Conservation (phyloP, 306 rosid species). For the Rosa lucieae region DNA sequence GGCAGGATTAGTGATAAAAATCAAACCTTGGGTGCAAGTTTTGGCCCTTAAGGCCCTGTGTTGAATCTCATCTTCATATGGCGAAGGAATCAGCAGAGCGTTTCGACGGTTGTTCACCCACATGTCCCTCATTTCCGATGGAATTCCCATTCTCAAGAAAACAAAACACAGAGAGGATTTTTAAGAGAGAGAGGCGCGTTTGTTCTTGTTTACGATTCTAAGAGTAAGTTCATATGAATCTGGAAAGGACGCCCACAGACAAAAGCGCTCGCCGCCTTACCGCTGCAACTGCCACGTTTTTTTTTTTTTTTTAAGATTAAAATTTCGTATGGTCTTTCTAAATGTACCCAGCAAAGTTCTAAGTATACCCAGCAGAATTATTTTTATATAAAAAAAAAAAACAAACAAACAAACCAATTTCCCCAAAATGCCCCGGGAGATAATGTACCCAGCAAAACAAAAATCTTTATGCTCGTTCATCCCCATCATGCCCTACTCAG, state of each 20-base stretch:
- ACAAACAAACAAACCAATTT: too few species aligned
- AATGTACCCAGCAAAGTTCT: too few species aligned
- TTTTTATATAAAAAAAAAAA: too few species aligned
- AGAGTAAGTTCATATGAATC: not conserved
- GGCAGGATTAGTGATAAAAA: not conserved
- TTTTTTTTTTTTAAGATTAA: not conserved
- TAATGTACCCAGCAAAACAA: too few species aligned
- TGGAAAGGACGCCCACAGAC: not conserved
- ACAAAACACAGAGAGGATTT: too few species aligned
- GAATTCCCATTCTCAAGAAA: constrained; percentile 51
- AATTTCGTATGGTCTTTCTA: too few species aligned
- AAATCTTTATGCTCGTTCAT: too few species aligned
- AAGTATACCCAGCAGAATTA: too few species aligned
- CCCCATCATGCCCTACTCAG: too few species aligned
- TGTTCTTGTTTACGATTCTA: not conserved
- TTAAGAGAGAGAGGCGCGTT: not conserved
- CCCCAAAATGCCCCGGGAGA: too few species aligned
- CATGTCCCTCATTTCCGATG: constrained; percentile 60
- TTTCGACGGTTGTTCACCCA: constrained; percentile 42
- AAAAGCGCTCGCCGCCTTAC: not conserved
- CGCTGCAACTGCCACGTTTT: not conserved
- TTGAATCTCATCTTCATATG: constrained; percentile 51
- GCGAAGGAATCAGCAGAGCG: constrained; percentile 57
- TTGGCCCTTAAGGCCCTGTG: constrained; percentile 44
- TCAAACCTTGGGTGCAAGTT: constrained; percentile 53